These are phyloP conservation scores for Quercus phellos DNA, from an alignment of 331 rosid genomes.

Conservation along the genomic window DNA sequence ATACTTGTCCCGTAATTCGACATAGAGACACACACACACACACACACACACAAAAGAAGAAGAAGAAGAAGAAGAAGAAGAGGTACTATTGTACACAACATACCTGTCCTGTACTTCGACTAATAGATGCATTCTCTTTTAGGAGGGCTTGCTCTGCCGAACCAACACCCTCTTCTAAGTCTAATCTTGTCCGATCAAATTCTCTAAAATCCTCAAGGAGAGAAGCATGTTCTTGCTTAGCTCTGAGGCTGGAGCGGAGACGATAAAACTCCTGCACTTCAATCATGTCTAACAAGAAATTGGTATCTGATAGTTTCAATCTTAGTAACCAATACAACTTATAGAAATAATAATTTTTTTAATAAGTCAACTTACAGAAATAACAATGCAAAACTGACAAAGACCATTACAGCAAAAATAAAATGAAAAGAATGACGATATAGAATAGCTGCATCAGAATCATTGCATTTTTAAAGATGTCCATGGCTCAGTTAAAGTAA, in stretches of 20 bases:
- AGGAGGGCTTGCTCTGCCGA: conserved; percentile 67
- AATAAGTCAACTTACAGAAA: background rate
- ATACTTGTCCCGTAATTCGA: too few relatives aligned
- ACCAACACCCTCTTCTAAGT: conserved; percentile 74
- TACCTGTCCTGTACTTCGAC: conserved; percentile 94
- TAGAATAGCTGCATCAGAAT: background rate
- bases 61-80: too few relatives aligned
- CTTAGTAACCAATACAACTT: conserved; percentile 4
- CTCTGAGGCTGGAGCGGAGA: conserved; percentile 77
- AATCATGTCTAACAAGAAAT: conserved; percentile 36
- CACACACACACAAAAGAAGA: too few relatives aligned
- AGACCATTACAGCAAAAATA: background rate
- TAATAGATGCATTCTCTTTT: conserved; percentile 73
- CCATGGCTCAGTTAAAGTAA: too few relatives aligned
- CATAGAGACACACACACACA: background rate
- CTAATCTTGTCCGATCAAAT: conserved; percentile 87
- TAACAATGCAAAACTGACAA: background rate
- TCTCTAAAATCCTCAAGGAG: conserved; percentile 94
- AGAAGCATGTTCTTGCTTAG: conserved; percentile 93
- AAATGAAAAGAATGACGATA: background rate
- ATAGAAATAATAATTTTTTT: background rate
- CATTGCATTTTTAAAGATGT: too few relatives aligned
- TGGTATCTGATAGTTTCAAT: conserved; percentile 24
- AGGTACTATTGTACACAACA: background rate
- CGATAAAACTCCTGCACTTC: conserved; percentile 93